Evolutionary conservation across 345 rosid genomes (phyloP).

Genomic region (Cardamine resedifolia): DNA sequence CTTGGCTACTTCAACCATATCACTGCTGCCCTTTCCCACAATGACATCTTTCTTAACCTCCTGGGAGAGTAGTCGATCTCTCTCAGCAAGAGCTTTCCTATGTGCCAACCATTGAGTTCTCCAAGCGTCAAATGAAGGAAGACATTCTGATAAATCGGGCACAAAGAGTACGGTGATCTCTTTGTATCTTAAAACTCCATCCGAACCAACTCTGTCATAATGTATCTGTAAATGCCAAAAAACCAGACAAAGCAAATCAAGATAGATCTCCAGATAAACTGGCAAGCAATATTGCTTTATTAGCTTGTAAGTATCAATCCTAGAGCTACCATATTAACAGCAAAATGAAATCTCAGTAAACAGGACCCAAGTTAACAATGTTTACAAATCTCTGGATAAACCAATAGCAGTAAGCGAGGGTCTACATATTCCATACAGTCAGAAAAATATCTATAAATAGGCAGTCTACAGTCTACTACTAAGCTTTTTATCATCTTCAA

Average conservation of each 20-base stretch:
- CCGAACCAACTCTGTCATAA: slow-evolving; percentile 83
- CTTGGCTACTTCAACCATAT: slow-evolving; percentile 39
- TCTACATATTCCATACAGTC: neutral
- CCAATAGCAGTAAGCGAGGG: slow-evolving; percentile 4
- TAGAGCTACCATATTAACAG: neutral
- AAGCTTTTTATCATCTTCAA: slow-evolving; percentile 9
- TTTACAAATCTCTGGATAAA: neutral
- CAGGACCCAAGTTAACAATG: neutral
- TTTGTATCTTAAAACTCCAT: slow-evolving; percentile 81
- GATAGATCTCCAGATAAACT: slow-evolving; percentile 5
- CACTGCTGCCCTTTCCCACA: slow-evolving; percentile 44
- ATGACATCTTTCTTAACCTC: slow-evolving; percentile 53
- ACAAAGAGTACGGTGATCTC: slow-evolving; percentile 90
- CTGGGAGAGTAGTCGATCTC: slow-evolving; percentile 55
- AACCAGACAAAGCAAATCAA: neutral
- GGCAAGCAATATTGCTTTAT: slow-evolving; percentile 10
- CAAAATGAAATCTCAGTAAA: neutral
- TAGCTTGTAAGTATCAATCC: neutral
- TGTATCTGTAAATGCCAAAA: slow-evolving; percentile 64
- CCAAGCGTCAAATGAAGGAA: slow-evolving; percentile 84
- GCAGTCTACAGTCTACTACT: slow-evolving; percentile 10
- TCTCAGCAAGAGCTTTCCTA: slow-evolving; percentile 65
- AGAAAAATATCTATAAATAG: neutral
- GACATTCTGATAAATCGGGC: slow-evolving; percentile 88
- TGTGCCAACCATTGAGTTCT: slow-evolving; percentile 77